Evolutionary conservation across 108 stramenopile genomes (phyloP).

Genomic region (Cyclotella sp.): DNA sequence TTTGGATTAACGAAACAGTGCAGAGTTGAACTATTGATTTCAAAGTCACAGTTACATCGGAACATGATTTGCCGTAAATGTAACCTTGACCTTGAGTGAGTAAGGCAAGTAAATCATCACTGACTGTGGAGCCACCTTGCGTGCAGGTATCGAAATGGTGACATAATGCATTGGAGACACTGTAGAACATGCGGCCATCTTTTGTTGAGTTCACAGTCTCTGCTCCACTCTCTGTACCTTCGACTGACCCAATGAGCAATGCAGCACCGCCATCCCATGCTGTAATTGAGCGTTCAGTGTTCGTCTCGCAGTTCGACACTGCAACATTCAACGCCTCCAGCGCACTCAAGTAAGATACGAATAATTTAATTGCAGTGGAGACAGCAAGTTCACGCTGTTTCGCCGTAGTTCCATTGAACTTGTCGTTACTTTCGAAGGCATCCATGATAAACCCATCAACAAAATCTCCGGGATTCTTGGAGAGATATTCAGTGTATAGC

Average conservation of each 20-base stretch:
- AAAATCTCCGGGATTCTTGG: conserved; percentile 33
- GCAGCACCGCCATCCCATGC: conserved; percentile 79
- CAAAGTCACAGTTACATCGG: conserved; percentile 29
- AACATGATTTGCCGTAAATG: conserved; percentile 51
- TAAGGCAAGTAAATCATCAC: conserved; percentile 51
- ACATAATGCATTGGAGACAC: conserved; percentile 64
- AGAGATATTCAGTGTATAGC: conserved; percentile 27
- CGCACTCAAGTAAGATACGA: conserved; percentile 73
- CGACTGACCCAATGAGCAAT: conserved; percentile 70
- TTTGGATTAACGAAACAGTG: conserved; percentile 67
- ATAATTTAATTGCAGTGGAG: conserved; percentile 50
- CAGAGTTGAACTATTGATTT: conserved; percentile 47
- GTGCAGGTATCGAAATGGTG: conserved; percentile 68
- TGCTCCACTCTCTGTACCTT: conserved; percentile 46
- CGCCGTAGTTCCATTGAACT: conserved; percentile 37
- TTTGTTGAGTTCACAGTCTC: conserved; percentile 27
- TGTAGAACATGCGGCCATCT: conserved; percentile 70
- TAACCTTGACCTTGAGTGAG: conserved; percentile 57
- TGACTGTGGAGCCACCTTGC: conserved; percentile 44
- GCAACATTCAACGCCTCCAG: conserved; percentile 69
- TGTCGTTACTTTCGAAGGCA: conserved; percentile 40
- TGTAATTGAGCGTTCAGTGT: conserved; percentile 19
- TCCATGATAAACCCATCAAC: conserved; percentile 62
- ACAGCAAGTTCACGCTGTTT: conserved; percentile 68
- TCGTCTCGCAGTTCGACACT: conserved; percentile 47